These are phyloP conservation scores for Alternaria triticina DNA, from an alignment of 2,329 filamentous ascomycete species.

Conservation along the genomic window DNA sequence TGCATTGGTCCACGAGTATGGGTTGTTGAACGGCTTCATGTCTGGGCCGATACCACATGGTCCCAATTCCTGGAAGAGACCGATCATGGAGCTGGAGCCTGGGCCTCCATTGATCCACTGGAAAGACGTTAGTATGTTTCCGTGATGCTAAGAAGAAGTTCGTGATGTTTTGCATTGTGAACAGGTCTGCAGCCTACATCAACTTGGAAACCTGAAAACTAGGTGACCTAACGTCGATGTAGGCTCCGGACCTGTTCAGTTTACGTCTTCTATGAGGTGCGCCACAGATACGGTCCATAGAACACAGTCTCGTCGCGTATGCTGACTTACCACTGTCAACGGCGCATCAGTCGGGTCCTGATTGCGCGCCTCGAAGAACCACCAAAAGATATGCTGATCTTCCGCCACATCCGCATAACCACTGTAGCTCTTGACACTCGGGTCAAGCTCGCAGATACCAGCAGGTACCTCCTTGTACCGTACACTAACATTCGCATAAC, in stretches of 20 bases:
- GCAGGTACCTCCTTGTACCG: slow-evolving; percentile 63
- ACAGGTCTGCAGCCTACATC: too few relatives aligned
- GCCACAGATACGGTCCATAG: too few relatives aligned
- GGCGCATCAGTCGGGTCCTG: slow-evolving; percentile 59
- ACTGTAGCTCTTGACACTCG: slow-evolving; percentile 62
- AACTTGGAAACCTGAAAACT: too few relatives aligned
- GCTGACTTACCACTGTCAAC: slow-evolving; percentile 53
- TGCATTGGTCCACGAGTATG: slow-evolving; percentile 68
- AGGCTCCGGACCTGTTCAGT: too few relatives aligned
- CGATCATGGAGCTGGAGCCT: slow-evolving; percentile 64
- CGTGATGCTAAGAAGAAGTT: background rate
- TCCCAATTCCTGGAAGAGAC: slow-evolving; percentile 59
- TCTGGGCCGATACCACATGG: slow-evolving; percentile 60
- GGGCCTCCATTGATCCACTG: slow-evolving; percentile 64
- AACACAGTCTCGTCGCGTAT: background rate
- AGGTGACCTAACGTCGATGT: too few relatives aligned
- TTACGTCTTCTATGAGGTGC: too few relatives aligned
- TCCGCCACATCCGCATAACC: slow-evolving; percentile 62
- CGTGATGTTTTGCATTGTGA: too few relatives aligned
- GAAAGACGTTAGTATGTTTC: background rate
- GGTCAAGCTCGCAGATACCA: slow-evolving; percentile 64
- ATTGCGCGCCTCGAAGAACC: slow-evolving; percentile 63
- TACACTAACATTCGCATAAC: slow-evolving; percentile 58
- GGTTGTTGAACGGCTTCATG: slow-evolving; percentile 62
- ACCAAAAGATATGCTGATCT: slow-evolving; percentile 62